Percentiles rank a stretch among this genome's conserved stretches.
These are phyloP conservation scores for Ricinus communis DNA, from an alignment of 345 rosid genomes.

Conservation along the genomic window DNA sequence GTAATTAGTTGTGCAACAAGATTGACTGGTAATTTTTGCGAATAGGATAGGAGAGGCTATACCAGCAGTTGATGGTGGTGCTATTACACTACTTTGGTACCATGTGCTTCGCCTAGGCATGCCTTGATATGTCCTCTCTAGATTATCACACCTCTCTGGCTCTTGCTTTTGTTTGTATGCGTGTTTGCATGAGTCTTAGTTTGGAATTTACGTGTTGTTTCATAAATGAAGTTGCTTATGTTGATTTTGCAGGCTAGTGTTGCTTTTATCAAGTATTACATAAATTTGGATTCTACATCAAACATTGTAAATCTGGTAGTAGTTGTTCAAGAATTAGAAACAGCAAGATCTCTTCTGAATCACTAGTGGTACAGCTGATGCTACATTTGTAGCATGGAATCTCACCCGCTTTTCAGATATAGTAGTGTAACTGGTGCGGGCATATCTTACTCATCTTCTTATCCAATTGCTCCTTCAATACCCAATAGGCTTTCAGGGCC, in stretches of 20 bases:
- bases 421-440: slow-evolving; percentile 44
- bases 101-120: too few relatives aligned
- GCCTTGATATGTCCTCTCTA: too few relatives aligned
- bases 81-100: too few relatives aligned
- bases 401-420: slow-evolving; percentile 37
- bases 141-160: not conserved
- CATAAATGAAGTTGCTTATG: not conserved
- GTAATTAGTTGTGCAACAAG: not conserved
- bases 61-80: too few relatives aligned
- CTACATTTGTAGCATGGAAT: slow-evolving; percentile 42
- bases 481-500: slow-evolving; percentile 39
- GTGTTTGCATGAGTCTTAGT: not conserved
- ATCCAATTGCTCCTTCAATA: slow-evolving; percentile 33
- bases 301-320: slow-evolving; percentile 11
- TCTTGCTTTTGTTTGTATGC: not conserved
- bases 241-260: slow-evolving; percentile 24
- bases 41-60: too few relatives aligned
- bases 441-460: slow-evolving; percentile 41
- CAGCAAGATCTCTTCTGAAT: not conserved
- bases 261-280: slow-evolving; percentile 21
- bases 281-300: not conserved
- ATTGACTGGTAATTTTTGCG: not conserved
- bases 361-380: slow-evolving; percentile 28
- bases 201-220: not conserved
- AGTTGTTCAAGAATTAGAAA: not conserved